Base-by-base conservation (phyloP, 306 rosid genomes). In the Vicia villosa region DNA sequence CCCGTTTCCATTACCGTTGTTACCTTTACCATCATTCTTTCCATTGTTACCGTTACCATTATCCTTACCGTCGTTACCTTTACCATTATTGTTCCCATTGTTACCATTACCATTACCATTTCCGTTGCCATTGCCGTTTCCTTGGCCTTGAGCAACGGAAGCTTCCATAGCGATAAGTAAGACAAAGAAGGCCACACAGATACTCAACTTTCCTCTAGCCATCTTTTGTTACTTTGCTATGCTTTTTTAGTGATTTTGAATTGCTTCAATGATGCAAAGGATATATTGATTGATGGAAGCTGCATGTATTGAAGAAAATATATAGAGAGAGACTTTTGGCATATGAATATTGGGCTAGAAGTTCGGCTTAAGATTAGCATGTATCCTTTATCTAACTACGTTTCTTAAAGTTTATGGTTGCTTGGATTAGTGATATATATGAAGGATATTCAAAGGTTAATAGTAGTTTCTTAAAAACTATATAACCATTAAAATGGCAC, bases 351-450 rank as follows among this genome's bases (percentile, higher is more conserved):
- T 61, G 46, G 40, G 74, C 85, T n/a, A 38, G 16, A 67, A 77
- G 46, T 75, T 69, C 79, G 84, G 74, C 87, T 72, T 69, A 84
- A 69, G 69, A 77, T 75, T 64, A 50, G 89, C 13, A 15, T 10
- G 8, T 34, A 38, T 13, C 52, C 75, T 59, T 70, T 70, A 54
- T 63, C 37, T 42, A 41, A 10, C 20, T 16, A 42, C 15, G 56
- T 13, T 52, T 24, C 7, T 19, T 47, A 72, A 60, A 38, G 61
- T 57, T 37, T 54, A 12, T 16, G 60, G 60, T 75, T 79, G 77
- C 80, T 74, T 78, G 32, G 42, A 50, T 50, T 49, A 42, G 43
- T 36, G 43, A 58, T 47, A 63, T 28, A 19, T 9, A 24, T 6
- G 15, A 37, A 32, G 41, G 13, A 40, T 67, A 69, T 47, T 65